Percentiles rank a stretch among this genome's conserved stretches.
Evolutionary conservation across 345 rosid species (phyloP).

Genomic region (Passiflora organensis): DNA sequence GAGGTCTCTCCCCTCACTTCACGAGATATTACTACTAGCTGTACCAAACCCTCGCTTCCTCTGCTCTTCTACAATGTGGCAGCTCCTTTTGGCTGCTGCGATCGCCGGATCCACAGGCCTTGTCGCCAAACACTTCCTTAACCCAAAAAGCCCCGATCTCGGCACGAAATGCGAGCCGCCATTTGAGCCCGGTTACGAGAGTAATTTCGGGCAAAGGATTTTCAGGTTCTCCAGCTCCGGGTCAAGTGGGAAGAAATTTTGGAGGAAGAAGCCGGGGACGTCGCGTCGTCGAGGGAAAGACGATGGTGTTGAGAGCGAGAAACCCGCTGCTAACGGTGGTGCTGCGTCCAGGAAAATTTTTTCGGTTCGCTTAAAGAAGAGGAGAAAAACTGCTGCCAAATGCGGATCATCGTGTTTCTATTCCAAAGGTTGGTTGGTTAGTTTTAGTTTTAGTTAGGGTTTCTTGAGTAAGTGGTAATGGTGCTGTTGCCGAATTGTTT

Average conservation of each 20-base stretch:
- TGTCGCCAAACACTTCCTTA: conserved; percentile 49
- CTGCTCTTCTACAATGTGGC: too few species aligned
- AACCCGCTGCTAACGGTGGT: conserved; percentile 29
- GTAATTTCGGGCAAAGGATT: conserved; percentile 31
- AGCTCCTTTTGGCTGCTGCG: conserved; percentile 61
- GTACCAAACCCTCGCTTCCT: too few species aligned
- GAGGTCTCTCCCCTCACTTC: too few species aligned
- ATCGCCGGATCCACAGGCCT: conserved; percentile 69
- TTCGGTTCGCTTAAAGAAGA: conserved; percentile 51
- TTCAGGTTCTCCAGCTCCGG: conserved; percentile 73
- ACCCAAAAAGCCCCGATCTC: conserved; percentile 9
- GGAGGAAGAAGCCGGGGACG: conserved; percentile 26
- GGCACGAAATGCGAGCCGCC: conserved; percentile 13
- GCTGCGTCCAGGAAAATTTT: conserved; percentile 34
- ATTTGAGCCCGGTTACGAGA: conserved; percentile 25
- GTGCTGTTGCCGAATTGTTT: too few species aligned
- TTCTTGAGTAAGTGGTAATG: too few species aligned
- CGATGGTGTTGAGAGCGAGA: too few species aligned
- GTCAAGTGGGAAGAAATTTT: conserved; percentile 26
- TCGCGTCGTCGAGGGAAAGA: conserved; percentile 24
- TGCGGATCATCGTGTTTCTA: conserved; percentile 25
- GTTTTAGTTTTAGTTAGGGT: too few species aligned
- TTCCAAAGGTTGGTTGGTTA: conserved; percentile 38
- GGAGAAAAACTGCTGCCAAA: conserved; percentile 40
- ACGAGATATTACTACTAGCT: too few species aligned